phyloP scores from a whole-genome alignment of 306 rosid genomes.

The Astragalus membranaceus region DNA sequence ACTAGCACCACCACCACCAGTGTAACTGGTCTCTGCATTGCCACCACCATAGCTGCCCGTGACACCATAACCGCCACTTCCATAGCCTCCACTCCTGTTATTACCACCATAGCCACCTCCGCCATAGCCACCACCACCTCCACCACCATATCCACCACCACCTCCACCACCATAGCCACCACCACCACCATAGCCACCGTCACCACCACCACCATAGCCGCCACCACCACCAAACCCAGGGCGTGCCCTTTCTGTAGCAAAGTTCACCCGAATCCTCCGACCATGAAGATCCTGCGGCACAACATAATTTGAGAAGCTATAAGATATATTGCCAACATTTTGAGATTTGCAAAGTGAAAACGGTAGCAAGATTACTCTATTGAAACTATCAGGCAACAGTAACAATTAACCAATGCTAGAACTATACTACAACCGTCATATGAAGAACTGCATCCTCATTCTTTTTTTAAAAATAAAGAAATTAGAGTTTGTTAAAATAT shows the following conservation, averaged over 20 bases:
- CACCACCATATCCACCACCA: neutral
- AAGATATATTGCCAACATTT: neutral
- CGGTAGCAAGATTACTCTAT: neutral
- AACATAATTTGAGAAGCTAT: conserved; percentile 8
- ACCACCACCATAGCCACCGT: conserved; percentile 2
- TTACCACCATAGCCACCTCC: neutral
- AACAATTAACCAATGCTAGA: neutral
- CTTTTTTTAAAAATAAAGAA: neutral
- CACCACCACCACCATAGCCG: neutral
- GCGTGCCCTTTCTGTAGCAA: conserved; percentile 41
- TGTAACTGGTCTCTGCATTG: neutral
- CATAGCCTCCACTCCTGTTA: conserved; percentile 8
- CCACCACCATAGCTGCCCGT: conserved; percentile 17
- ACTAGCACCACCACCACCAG: neutral
- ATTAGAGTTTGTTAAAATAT: neutral
- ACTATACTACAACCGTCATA: neutral
- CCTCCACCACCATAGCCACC: conserved; percentile 20
- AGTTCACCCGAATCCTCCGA: conserved; percentile 34
- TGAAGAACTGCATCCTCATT: neutral
- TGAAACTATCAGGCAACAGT: neutral
- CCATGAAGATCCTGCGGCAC: conserved; percentile 45
- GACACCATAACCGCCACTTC: neutral
- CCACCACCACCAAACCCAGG: conserved; percentile 41
- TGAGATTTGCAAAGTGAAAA: neutral
- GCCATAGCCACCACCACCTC: neutral